These are phyloP conservation scores for Orobanche coerulescens DNA, from an alignment of 257 asterid genomes.

Conservation along the genomic window DNA sequence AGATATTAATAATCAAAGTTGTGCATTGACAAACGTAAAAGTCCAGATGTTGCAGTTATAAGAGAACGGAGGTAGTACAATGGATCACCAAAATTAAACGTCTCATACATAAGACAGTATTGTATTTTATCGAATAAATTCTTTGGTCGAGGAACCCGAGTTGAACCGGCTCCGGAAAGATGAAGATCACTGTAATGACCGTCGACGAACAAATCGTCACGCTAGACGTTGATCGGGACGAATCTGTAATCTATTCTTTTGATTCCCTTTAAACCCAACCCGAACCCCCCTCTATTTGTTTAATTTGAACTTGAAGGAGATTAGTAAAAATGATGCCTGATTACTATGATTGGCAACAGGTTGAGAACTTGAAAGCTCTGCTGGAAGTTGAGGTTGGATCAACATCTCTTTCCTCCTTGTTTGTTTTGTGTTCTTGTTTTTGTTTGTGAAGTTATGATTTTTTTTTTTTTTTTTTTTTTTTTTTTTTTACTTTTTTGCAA, in stretches of 20 bases:
- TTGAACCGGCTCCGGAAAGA: slow-evolving; percentile 34
- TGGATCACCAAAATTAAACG: background rate
- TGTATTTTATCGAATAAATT: slow-evolving; percentile 10
- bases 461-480: background rate
- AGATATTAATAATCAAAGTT: no score
- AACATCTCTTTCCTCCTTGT: background rate
- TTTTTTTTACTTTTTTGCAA: slow-evolving; percentile 10
- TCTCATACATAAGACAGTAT: background rate
- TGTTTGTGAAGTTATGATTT: background rate
- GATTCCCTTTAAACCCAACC: background rate
- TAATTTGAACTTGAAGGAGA: background rate
- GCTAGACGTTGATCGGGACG: slow-evolving; percentile 83
- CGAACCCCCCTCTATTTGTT: background rate
- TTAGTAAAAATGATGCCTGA: background rate
- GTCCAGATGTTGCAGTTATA: no score
- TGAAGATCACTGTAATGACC: slow-evolving; percentile 97
- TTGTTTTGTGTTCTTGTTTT: background rate
- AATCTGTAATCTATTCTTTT: slow-evolving; percentile 48
- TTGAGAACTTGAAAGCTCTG: slow-evolving; percentile 93
- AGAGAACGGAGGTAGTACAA: background rate
- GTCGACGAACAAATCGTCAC: slow-evolving; percentile 84
- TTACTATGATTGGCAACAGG: slow-evolving; percentile 36
- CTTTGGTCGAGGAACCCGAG: slow-evolving; percentile 17
- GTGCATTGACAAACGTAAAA: no score
- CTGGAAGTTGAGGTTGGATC: slow-evolving; percentile 90